Conservation (phyloP, 1,284 basidiomycete genomes). For the Sanghuangporus baumii region DNA sequence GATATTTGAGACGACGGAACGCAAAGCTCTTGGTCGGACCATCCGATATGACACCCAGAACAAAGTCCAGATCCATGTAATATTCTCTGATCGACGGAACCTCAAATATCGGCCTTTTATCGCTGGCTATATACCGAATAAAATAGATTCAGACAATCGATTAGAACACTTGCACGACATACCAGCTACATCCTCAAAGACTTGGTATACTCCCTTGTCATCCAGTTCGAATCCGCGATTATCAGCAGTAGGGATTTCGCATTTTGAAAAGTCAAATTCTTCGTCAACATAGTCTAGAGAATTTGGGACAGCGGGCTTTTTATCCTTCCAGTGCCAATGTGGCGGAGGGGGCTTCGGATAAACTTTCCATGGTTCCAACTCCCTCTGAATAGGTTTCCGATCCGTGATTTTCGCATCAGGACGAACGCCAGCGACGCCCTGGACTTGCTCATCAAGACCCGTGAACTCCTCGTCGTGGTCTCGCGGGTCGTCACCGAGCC, state of each 20-base stretch:
- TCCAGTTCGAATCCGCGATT: conserved; percentile 69
- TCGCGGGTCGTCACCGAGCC: conserved; percentile 86
- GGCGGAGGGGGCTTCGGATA: conserved; percentile 89
- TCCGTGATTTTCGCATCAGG: conserved; percentile 47
- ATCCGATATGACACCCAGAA: conserved; percentile 82
- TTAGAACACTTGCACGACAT: conserved; percentile 1
- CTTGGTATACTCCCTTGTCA: conserved; percentile 82
- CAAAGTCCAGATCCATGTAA: conserved; percentile 93
- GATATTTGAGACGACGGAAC: conserved; percentile 87
- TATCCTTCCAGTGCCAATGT: conserved; percentile 83
- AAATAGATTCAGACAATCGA: conserved; percentile 3
- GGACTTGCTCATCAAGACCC: conserved; percentile 51
- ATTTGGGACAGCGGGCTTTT: conserved; percentile 42
- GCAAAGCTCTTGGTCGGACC: conserved; percentile 97
- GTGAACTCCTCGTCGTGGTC: conserved; percentile 79
- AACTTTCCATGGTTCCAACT: conserved; percentile 69
- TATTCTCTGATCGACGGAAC: conserved; percentile 91
- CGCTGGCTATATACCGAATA: conserved; percentile 20
- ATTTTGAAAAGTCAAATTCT: conserved; percentile 64
- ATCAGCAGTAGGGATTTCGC: conserved; percentile 63
- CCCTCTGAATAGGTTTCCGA: conserved; percentile 26
- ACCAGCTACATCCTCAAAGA: conserved; percentile 53
- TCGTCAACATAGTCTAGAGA: conserved; percentile 30
- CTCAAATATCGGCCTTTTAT: conserved; percentile 61
- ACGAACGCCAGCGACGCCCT: conserved; percentile 62